Conservation (phyloP, 2,329 filamentous ascomycete species). For the Xylaria sp. region DNA sequence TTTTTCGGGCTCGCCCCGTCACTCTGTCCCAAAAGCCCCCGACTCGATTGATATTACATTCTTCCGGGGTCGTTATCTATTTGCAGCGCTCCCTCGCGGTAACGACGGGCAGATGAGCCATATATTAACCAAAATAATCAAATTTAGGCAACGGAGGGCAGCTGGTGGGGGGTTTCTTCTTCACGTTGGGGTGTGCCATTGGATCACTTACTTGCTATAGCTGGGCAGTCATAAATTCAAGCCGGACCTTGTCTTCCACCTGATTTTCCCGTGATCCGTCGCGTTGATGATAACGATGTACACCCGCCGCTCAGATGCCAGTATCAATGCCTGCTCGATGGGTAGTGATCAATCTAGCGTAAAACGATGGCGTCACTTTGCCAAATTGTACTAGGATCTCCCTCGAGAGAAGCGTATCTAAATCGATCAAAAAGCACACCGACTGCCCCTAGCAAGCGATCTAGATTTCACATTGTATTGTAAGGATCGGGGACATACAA, state of each 20-base stretch:
- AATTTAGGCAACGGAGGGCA: slow-evolving; percentile 41
- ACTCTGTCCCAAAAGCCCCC: slow-evolving; percentile 47
- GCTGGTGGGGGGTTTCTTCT: slow-evolving; percentile 44
- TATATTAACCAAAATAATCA: slow-evolving; percentile 10
- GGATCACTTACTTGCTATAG: slow-evolving; percentile 40
- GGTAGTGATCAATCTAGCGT: too few relatives aligned
- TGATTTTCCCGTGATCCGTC: slow-evolving; percentile 3
- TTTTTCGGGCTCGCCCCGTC: slow-evolving; percentile 34
- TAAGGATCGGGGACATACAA: too few relatives aligned
- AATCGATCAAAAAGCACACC: too few relatives aligned
- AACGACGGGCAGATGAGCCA: slow-evolving; percentile 23
- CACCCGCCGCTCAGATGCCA: too few relatives aligned
- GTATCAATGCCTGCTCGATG: too few relatives aligned
- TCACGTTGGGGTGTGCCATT: slow-evolving; percentile 40
- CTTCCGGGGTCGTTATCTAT: slow-evolving; percentile 26
- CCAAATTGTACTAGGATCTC: neutral
- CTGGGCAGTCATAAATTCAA: slow-evolving; percentile 43
- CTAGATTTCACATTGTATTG: too few relatives aligned
- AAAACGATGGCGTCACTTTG: neutral
- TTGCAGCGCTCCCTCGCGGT: slow-evolving; percentile 14
- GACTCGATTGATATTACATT: slow-evolving; percentile 40
- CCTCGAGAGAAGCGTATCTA: neutral
- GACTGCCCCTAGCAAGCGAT: too few relatives aligned
- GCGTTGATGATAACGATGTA: too few relatives aligned
- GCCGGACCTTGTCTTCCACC: slow-evolving; percentile 25